These are phyloP conservation scores for Coelastrella sp. DNA, from an alignment of 139 green algal genomes.

Conservation along the genomic window DNA sequence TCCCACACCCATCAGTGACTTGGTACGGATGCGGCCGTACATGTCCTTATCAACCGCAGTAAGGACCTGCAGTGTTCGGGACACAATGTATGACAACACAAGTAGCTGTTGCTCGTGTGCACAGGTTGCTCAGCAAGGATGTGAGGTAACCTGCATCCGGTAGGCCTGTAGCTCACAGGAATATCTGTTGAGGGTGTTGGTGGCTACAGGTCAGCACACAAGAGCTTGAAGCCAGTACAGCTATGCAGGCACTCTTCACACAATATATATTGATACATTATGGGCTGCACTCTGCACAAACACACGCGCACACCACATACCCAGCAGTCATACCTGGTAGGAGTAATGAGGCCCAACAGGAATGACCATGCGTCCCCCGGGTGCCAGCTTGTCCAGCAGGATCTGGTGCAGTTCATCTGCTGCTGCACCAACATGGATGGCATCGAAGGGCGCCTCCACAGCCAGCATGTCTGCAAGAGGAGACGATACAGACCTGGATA, in stretches of 20 bases:
- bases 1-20: slow-evolving; percentile 69
- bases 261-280: no score
- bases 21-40: slow-evolving; percentile 40
- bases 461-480: slow-evolving; percentile 53
- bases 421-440: slow-evolving; percentile 96
- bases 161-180: no score
- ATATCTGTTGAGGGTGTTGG: no score
- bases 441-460: slow-evolving; percentile 78
- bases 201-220: no score
- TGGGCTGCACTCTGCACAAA: no score
- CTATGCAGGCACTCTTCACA: no score
- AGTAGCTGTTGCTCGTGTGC: no score
- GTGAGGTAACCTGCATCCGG: no score
- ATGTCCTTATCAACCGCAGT: slow-evolving; percentile 72
- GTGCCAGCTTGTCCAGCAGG: slow-evolving; percentile 74
- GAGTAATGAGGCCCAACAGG: slow-evolving; percentile 72
- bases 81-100: no score
- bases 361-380: slow-evolving; percentile 82
- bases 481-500: neutral
- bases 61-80: slow-evolving; percentile 55
- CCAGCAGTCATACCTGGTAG: slow-evolving; percentile 23
- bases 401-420: slow-evolving; percentile 76
- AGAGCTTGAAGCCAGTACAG: no score
- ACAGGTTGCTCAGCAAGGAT: no score
- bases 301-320: no score